These are phyloP conservation scores for Flammula alnicola DNA, from an alignment of 1,284 basidiomycete species.

Conservation along the genomic window DNA sequence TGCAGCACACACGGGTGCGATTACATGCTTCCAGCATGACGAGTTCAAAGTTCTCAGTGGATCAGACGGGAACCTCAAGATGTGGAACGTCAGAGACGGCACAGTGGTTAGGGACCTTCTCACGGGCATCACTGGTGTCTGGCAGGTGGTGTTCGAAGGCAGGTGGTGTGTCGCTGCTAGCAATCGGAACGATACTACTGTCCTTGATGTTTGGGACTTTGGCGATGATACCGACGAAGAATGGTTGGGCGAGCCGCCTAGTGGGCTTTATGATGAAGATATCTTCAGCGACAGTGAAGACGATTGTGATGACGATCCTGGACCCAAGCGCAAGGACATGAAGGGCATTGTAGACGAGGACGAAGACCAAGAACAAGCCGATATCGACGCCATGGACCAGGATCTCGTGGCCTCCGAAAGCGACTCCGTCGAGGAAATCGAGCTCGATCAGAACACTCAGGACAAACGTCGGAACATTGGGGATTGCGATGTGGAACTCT, in stretches of 20 bases:
- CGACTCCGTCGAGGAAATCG: constrained; percentile 46
- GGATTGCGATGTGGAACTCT: constrained; percentile 16
- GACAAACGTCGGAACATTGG: constrained; percentile 2
- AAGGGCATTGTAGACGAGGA: constrained; percentile 26
- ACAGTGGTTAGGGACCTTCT: constrained; percentile 84
- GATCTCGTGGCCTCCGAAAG: constrained; percentile 59
- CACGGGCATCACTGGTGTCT: constrained; percentile 88
- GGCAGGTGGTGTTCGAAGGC: constrained; percentile 95
- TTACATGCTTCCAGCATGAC: constrained; percentile 97
- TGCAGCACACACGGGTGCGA: constrained; percentile 89
- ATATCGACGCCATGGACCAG: constrained; percentile 71
- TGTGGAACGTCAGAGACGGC: constrained; percentile 93
- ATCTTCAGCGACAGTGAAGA: constrained; percentile 54
- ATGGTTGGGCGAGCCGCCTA: constrained; percentile 50
- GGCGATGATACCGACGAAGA: constrained; percentile 58
- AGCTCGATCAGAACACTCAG: constrained; percentile 27
- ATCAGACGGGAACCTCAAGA: constrained; percentile 93
- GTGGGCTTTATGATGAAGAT: constrained; percentile 53
- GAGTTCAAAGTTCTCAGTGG: constrained; percentile 95
- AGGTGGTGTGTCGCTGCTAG: constrained; percentile 92
- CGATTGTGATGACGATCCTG: constrained; percentile 21
- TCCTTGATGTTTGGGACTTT: constrained; percentile 88
- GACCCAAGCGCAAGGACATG: constrained; percentile 16
- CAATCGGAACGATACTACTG: constrained; percentile 78
- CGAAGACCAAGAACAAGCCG: constrained; percentile 44